These are phyloP conservation scores for Gyrodon lividus DNA, from an alignment of 768 basidiomycete genomes.

Conservation along the genomic window DNA sequence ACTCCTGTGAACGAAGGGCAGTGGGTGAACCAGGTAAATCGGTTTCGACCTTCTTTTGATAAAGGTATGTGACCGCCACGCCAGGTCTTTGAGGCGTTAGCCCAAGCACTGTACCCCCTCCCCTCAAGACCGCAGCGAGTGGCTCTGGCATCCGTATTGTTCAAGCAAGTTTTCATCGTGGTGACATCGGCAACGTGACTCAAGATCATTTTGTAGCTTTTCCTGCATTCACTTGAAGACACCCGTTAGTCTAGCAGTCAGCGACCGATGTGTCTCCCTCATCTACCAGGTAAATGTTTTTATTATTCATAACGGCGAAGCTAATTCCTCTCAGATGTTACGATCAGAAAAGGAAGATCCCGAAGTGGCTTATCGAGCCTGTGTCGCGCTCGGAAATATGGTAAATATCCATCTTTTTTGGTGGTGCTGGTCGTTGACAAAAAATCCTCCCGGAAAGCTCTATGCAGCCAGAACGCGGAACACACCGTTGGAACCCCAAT, in stretches of 20 bases:
- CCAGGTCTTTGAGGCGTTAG: slow-evolving; percentile 58
- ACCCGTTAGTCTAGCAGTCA: slow-evolving; percentile 39
- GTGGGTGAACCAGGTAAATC: slow-evolving; percentile 52
- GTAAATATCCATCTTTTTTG: slow-evolving; percentile 38
- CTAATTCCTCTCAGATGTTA: slow-evolving; percentile 20
- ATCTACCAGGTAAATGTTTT: slow-evolving; percentile 43
- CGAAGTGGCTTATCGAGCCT: slow-evolving; percentile 68
- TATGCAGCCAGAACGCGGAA: slow-evolving; percentile 43
- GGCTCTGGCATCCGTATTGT: slow-evolving; percentile 75
- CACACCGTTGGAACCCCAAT: slow-evolving; percentile 31
- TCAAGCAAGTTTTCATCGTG: slow-evolving; percentile 67
- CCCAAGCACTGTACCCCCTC: slow-evolving; percentile 47
- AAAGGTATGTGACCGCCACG: slow-evolving; percentile 6
- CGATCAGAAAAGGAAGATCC: slow-evolving; percentile 53
- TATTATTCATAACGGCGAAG: background rate
- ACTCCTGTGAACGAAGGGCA: slow-evolving; percentile 39
- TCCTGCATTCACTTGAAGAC: slow-evolving; percentile 57
- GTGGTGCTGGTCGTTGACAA: slow-evolving; percentile 4
- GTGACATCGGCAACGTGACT: background rate
- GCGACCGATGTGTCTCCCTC: slow-evolving; percentile 43
- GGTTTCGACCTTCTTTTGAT: slow-evolving; percentile 3
- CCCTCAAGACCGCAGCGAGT: slow-evolving; percentile 72
- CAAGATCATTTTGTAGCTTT: slow-evolving; percentile 42
- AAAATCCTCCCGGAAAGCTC: slow-evolving; percentile 38
- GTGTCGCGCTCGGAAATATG: slow-evolving; percentile 73